A percentile compares a stretch with the other conserved stretches of the same genome.
phyloP scores from a whole-genome alignment of 2,329 filamentous ascomycete species.

The Periconia sp. region DNA sequence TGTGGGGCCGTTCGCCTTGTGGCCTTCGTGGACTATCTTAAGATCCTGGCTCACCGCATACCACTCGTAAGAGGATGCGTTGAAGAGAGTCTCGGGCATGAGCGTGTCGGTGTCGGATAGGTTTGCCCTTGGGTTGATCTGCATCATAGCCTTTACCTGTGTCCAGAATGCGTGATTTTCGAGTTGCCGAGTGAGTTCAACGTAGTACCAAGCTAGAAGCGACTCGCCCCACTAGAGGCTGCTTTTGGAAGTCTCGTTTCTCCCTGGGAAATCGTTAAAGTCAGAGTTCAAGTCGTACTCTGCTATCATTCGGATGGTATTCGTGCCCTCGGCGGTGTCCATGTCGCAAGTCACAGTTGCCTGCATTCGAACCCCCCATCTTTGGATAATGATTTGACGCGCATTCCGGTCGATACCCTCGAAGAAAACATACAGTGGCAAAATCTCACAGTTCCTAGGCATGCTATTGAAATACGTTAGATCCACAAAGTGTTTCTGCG shows the following conservation, averaged over 20 bases:
- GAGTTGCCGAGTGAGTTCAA: neutral
- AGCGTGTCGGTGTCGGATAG: neutral
- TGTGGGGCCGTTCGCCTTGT: too few species aligned
- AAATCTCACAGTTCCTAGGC: too few species aligned
- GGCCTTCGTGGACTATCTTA: too few species aligned
- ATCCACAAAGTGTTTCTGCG: too few species aligned
- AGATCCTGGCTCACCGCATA: neutral
- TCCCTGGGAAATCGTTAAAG: neutral
- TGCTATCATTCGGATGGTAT: neutral
- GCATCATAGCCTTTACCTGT: neutral
- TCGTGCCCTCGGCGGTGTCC: neutral
- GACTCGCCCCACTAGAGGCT: conserved; percentile 6
- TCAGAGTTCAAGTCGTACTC: neutral
- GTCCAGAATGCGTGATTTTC: neutral
- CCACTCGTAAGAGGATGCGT: neutral
- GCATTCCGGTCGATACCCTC: too few species aligned
- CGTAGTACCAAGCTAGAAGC: neutral
- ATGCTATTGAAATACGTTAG: too few species aligned
- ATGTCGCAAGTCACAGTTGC: neutral
- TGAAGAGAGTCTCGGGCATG: neutral
- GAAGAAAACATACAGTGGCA: too few species aligned
- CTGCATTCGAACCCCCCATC: too few species aligned
- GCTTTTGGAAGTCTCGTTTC: neutral
- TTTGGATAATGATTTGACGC: too few species aligned
- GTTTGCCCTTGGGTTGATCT: too few species aligned